A percentile compares a stretch with the other conserved stretches of the same genome.
These are phyloP conservation scores for Cicer chorassanicum DNA, from an alignment of 306 rosid genomes.

Conservation along the genomic window DNA sequence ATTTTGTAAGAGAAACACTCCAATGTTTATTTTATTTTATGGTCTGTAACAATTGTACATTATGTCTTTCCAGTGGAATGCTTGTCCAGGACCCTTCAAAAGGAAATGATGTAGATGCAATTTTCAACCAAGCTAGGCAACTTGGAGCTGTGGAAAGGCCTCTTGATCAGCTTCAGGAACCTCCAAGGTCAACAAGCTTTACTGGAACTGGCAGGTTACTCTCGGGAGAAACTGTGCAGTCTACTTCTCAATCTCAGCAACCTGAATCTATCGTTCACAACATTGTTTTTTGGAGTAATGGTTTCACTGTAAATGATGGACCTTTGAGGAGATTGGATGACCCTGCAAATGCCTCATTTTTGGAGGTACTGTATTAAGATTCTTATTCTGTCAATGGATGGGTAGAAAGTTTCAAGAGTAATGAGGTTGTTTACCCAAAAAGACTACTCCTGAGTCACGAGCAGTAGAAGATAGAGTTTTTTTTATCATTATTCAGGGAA, in stretches of 20 bases:
- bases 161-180: constrained; percentile 66
- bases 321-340: constrained; percentile 96
- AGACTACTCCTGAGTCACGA: neutral
- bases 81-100: constrained; percentile 97
- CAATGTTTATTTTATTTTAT: too few species aligned
- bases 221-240: constrained; percentile 73
- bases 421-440: neutral
- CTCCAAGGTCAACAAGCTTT: constrained; percentile 88
- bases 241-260: constrained; percentile 80
- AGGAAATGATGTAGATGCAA: constrained; percentile 84
- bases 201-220: constrained; percentile 90
- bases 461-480: constrained; percentile 30
- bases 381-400: constrained; percentile 21
- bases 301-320: constrained; percentile 89
- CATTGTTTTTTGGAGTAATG: constrained; percentile 92
- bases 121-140: constrained; percentile 87
- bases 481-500: constrained; percentile 26
- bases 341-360: constrained; percentile 89
- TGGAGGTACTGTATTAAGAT: constrained; percentile 63
- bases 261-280: constrained; percentile 83
- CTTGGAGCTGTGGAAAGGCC: constrained; percentile 91
- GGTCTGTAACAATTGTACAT: constrained; percentile 34
- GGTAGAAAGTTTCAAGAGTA: constrained; percentile 26
- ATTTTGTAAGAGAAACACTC: neutral
- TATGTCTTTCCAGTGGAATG: constrained; percentile 81